Evolutionary conservation across 345 rosid species (phyloP), one percentile per base, ranked within the genome.

Genomic region (Eucalyptus shirleyi): DNA sequence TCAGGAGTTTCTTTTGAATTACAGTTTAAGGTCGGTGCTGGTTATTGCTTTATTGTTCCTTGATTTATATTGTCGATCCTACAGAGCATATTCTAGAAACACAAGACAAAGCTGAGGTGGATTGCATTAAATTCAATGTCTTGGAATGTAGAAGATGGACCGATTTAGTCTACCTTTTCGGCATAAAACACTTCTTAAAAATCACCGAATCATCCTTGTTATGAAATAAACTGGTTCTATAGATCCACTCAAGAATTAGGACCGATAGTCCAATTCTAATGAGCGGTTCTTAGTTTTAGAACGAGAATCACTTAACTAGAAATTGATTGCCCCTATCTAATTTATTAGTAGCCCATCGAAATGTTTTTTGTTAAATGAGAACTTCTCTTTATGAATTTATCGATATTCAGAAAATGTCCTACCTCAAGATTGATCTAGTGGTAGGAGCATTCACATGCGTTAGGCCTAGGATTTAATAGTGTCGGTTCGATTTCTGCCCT

Each of bases 191-290:
- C 62, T 23, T 56, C 13, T 24, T 5, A 24, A 56, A 56, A 56
- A 9, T 56, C 62, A 56, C 30, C 1, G 6, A 24, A 56, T 24
- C 6, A 24, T 56, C 12, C 1, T 56, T 9, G 1, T 19, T 53
- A 8, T 19, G 24, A 19, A 19, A 24, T 53, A 53, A 53, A 53
- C 24, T 2, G 0, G 0, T 0, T 53, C 5, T 53, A 53, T 19
- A 19, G 10, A 53, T 53, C 10, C 24, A 53, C 2, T 1, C 1
- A 0, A 53, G 10, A 53, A 53, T 53, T 53, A 53, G 1, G 56
- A 53, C 24, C 0, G 0, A 18, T 18, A 0, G 24, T 53, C 9
- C 5, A 19, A 53, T 53, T 53, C 24, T 1, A 53, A 53, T 53
- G 56, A 53, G 56, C 5, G 2, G 5, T 53, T 53, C 24, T 49